These are phyloP conservation scores for Phaeosphaeria sp. DNA, from an alignment of 2,329 filamentous ascomycete species.

Conservation along the genomic window DNA sequence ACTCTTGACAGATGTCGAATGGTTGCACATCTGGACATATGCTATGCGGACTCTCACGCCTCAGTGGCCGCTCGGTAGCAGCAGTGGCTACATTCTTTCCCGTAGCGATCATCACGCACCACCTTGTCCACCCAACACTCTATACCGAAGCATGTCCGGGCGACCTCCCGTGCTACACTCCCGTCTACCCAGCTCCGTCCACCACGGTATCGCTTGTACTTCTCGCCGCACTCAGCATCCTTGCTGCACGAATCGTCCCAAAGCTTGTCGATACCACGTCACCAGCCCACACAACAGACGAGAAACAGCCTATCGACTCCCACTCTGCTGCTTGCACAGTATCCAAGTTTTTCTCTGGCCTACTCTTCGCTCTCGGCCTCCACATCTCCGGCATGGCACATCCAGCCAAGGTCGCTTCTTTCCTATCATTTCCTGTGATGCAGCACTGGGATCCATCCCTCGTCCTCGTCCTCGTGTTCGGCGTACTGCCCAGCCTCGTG, in stretches of 20 bases:
- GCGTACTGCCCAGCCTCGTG: slow-evolving; percentile 54
- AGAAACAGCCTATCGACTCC: slow-evolving; percentile 11
- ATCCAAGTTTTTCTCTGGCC: slow-evolving; percentile 55
- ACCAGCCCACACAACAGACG: background rate
- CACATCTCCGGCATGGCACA: slow-evolving; percentile 60
- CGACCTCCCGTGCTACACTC: slow-evolving; percentile 54
- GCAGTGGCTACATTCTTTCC: slow-evolving; percentile 50
- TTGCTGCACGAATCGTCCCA: slow-evolving; percentile 31
- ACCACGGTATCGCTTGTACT: slow-evolving; percentile 44
- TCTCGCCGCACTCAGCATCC: slow-evolving; percentile 36
- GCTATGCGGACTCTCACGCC: slow-evolving; percentile 59
- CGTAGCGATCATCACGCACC: slow-evolving; percentile 40
- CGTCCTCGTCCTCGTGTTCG: slow-evolving; percentile 57
- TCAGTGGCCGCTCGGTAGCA: slow-evolving; percentile 57
- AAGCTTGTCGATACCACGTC: slow-evolving; percentile 21
- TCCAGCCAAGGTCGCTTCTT: slow-evolving; percentile 58
- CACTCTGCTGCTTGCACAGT: slow-evolving; percentile 36
- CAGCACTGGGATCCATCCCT: slow-evolving; percentile 59
- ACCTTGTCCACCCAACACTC: slow-evolving; percentile 51
- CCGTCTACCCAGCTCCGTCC: slow-evolving; percentile 49
- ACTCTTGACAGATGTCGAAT: slow-evolving; percentile 34
- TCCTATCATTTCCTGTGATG: slow-evolving; percentile 54
- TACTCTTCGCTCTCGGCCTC: slow-evolving; percentile 60
- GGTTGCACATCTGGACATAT: slow-evolving; percentile 64
- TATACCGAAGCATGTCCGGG: slow-evolving; percentile 46